Base-by-base conservation (phyloP, 208 protist species). In the Trichomonas tenax region DNA sequence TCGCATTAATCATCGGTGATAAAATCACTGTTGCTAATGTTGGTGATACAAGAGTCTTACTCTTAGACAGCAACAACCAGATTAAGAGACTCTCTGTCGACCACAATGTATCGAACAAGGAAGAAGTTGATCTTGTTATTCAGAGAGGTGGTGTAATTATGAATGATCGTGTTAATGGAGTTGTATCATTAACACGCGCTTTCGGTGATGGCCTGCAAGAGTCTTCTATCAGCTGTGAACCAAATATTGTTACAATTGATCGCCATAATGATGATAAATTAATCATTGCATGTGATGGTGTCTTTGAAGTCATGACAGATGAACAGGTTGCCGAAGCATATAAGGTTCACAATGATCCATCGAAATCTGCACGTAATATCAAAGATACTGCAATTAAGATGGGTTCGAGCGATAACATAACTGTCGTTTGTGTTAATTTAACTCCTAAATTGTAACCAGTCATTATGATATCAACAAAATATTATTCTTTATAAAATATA, bases 231-330 rank as follows among this genome's bases (percentile, higher is more conserved):
- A 38, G 40, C 6, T 34, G 40, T 40, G 86, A 93, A 38, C 86
- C 86, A 31, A n/a, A 51, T 38, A 48, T 51, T 34, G 17, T 26
- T 48, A 44, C 41, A 93, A 93, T 40, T 38, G 26, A 34, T 93
- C 44, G 41, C 0, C 26, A 93, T n/a, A 44, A 93, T 41, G 44
- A 41, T 34, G 26, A 44, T 2, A 93, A 93, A 51, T 51, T 93
- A 41, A 51, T 93, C 38, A 34, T 93, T 93, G 86, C 86, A 21
- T 93, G 86, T 38, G 86, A 93, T 93, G 86, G 86, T 1, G 86
- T 93, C 17, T 93, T 34, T 1, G 86, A 93, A n/a, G 86, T 93
- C 0, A 38, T 93, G 31, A 36, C 86, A 26, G 44, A 93, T 51
- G 8, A 93, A 15, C 31, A 38, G 9, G 44, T 40, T n/a, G 44